Base-by-base conservation (phyloP, 768 basidiomycete species). In the Xerocomellus amylosporus region DNA sequence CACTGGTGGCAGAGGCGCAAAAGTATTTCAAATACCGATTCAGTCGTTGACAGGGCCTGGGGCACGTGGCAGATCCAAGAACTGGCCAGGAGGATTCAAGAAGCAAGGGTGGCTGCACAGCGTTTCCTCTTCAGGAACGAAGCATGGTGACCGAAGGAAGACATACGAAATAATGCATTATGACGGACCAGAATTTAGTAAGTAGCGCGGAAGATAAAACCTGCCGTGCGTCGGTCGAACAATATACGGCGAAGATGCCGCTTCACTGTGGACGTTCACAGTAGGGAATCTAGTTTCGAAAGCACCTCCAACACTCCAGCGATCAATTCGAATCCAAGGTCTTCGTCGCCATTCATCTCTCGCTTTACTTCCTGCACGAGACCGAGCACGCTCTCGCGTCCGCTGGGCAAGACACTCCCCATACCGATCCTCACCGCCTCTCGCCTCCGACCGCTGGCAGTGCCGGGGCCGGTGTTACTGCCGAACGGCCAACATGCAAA, bases 291-390 rank as follows among this genome's bases (percentile, higher is more conserved):
- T 73, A 98, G 81, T 71, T 93, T 89, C 48, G 88, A 88, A 59
- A 97, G 81, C 42, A 98, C 94, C 75, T 97, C 93, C 56, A 98
- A 72, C 34, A 98, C 94, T 0, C 92, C 93, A 6, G 92, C 91
- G 10, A 98, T 76, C 49, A 98, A 78, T 77, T 99, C 97, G 61
- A 97, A 90, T 43, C 85, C 86, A 42, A 88, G 71, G 70, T 98
- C 96, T 64, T 89, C 91, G 38, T 88, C 85, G 20, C 78, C 80
- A 13, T 73, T 71, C 69, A 84, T 77, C 76, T 93, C 90, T 67
- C 83, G 84, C 69, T 81, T 82, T 41, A 84, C 88, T 65, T 88
- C 91, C 54, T 79, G 75, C 30, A 93, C 75, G 39, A 93, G 75
- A 22, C 88, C 90, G n/a, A 85, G 70, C 34, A 92, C 79, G 41